Evolutionary conservation across 768 basidiomycete species (phyloP).

Genomic region (Holtermannia corniformis): DNA sequence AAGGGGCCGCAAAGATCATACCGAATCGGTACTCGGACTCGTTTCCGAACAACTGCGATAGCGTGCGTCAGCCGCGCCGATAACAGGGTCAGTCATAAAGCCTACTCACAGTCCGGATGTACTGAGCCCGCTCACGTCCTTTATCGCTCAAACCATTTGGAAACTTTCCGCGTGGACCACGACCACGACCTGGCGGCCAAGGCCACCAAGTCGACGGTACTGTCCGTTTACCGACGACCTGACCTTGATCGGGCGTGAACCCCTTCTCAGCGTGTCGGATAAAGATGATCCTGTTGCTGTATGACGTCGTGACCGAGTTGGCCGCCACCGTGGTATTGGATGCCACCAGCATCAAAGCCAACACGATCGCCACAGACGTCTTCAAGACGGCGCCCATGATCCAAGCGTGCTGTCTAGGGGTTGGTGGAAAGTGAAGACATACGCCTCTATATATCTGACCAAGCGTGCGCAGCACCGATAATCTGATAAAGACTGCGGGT

Average conservation of each 20-base stretch:
- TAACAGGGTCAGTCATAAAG: background rate
- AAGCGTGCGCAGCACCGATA: too few species aligned
- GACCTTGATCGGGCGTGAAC: background rate
- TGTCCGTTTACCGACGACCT: background rate
- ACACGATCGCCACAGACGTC: too few species aligned
- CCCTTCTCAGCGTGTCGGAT: slow-evolving; percentile 25
- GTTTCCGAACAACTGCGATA: slow-evolving; percentile 16
- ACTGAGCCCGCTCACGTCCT: slow-evolving; percentile 16
- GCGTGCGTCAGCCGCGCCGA: background rate
- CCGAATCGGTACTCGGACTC: slow-evolving; percentile 19
- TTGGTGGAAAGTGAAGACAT: too few species aligned
- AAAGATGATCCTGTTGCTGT: slow-evolving; percentile 13
- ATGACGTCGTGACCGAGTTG: background rate
- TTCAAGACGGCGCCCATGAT: too few species aligned
- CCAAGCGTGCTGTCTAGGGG: too few species aligned
- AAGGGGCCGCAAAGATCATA: slow-evolving; percentile 20
- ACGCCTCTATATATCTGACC: too few species aligned
- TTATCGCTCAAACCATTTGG: slow-evolving; percentile 17
- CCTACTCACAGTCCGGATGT: slow-evolving; percentile 8
- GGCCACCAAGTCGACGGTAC: background rate
- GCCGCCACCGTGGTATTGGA: too few species aligned
- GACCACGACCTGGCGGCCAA: slow-evolving; percentile 4
- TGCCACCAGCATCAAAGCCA: too few species aligned
- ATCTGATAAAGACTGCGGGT: too few species aligned
- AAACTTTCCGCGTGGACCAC: slow-evolving; percentile 5